Conservation (phyloP, 2,329 filamentous ascomycete species). For the Endothia cerciana region DNA sequence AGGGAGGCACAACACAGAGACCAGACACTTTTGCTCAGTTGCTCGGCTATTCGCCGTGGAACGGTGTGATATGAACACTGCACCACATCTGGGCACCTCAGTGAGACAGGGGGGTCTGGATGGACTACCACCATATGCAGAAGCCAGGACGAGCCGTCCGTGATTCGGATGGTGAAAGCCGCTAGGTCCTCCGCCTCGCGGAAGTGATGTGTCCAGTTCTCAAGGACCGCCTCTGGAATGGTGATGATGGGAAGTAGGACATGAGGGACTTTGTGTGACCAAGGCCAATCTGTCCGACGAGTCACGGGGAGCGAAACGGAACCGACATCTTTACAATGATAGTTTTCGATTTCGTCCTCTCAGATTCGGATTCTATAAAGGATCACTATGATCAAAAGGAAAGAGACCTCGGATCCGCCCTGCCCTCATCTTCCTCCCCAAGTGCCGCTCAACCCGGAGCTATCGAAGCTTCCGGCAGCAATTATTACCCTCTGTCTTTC, state of each 20-base stretch:
- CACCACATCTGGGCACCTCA: neutral
- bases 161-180: neutral
- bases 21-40: neutral
- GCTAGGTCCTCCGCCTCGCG: neutral
- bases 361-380: neutral
- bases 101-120: neutral
- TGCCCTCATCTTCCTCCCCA: neutral
- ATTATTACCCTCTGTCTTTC: conserved; percentile 3
- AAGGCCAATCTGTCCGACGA: neutral
- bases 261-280: neutral
- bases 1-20: neutral
- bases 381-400: neutral
- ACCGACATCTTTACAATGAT: neutral
- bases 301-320: neutral
- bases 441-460: neutral
- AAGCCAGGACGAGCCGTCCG: neutral
- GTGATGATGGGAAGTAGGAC: neutral
- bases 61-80: neutral
- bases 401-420: neutral
- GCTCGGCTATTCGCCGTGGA: neutral
- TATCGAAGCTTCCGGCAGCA: conserved; percentile 1
- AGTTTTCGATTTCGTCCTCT: neutral
- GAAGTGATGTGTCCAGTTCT: neutral
- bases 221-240: neutral
- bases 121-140: neutral